A percentile compares a stretch with the other conserved stretches of the same genome.
Evolutionary conservation across 2,329 filamentous ascomycete species (phyloP).

Genomic region (Hypoxylon sp.): DNA sequence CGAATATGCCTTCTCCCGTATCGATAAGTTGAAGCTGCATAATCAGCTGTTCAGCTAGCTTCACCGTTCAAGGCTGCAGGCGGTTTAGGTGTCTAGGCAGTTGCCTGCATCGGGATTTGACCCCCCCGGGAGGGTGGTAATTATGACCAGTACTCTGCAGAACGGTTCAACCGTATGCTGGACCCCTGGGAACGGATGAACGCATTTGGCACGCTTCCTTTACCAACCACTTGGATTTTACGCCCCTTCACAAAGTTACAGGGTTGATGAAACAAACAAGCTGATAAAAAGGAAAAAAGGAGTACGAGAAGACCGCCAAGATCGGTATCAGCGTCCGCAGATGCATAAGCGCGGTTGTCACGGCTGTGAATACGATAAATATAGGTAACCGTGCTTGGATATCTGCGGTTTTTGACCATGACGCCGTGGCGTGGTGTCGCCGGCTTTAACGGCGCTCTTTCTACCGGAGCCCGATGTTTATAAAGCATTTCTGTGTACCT

Average conservation of each 20-base stretch:
- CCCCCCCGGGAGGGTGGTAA: neutral
- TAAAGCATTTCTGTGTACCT: neutral
- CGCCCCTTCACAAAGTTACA: neutral
- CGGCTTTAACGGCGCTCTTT: constrained; percentile 1
- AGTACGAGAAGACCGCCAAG: neutral
- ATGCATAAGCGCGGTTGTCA: constrained; percentile 4
- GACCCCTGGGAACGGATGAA: constrained; percentile 33
- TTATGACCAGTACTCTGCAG: constrained; percentile 27
- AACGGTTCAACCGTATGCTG: constrained; percentile 7
- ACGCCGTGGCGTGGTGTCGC: constrained; percentile 20
- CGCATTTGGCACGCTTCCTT: constrained; percentile 26
- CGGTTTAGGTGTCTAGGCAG: neutral
- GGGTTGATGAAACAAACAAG: neutral
- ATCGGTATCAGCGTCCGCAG: neutral
- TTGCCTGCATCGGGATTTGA: constrained; percentile 20
- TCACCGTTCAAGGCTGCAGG: constrained; percentile 23
- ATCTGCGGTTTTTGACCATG: neutral
- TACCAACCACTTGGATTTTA: constrained; percentile 21
- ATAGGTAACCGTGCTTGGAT: constrained; percentile 5
- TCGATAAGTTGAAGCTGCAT: constrained; percentile 7
- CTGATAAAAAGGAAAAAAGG: constrained; percentile 5
- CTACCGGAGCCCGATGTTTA: constrained; percentile 6
- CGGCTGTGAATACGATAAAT: constrained; percentile 12
- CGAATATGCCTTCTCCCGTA: constrained; percentile 12
- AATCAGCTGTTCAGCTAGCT: constrained; percentile 15